These are phyloP conservation scores for Cicer arietinum DNA, from an alignment of 306 rosid species.

Conservation along the genomic window DNA sequence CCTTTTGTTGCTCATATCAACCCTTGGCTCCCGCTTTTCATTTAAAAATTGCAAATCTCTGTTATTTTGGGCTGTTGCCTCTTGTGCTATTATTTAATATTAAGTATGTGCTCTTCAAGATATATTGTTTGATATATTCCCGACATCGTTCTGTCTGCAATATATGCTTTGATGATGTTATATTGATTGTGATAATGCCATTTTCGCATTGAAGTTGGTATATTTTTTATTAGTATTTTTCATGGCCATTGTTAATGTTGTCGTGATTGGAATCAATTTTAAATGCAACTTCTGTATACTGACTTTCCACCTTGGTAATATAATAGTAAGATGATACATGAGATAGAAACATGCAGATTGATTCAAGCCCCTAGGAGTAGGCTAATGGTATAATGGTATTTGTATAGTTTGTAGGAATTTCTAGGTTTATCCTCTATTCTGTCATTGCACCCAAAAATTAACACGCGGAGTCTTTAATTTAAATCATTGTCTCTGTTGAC, in stretches of 20 bases:
- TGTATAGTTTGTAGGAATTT: constrained; percentile 9
- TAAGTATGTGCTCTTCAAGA: neutral
- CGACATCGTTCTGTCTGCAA: neutral
- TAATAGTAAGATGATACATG: constrained; percentile 3
- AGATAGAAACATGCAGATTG: neutral
- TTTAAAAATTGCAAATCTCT: neutral
- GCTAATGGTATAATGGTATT: constrained; percentile 16
- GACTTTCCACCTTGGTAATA: constrained; percentile 19
- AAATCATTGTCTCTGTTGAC: constrained; percentile 26
- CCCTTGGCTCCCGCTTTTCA: neutral
- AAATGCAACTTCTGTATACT: neutral
- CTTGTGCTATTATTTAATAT: constrained; percentile 5
- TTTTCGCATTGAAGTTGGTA: constrained; percentile 12
- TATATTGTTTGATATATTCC: constrained; percentile 22
- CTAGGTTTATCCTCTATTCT: constrained; percentile 19
- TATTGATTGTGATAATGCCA: constrained; percentile 32
- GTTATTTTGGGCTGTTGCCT: neutral
- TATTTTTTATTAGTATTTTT: neutral
- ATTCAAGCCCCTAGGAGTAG: constrained; percentile 22
- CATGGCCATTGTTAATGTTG: constrained; percentile 16
- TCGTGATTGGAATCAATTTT: constrained; percentile 19
- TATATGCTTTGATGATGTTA: constrained; percentile 18
- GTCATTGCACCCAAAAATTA: constrained; percentile 3
- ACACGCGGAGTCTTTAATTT: constrained; percentile 15
- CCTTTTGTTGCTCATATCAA: constrained; percentile 21